Conservation (phyloP, 75 land plant genomes). For the Pinus taeda region DNA sequence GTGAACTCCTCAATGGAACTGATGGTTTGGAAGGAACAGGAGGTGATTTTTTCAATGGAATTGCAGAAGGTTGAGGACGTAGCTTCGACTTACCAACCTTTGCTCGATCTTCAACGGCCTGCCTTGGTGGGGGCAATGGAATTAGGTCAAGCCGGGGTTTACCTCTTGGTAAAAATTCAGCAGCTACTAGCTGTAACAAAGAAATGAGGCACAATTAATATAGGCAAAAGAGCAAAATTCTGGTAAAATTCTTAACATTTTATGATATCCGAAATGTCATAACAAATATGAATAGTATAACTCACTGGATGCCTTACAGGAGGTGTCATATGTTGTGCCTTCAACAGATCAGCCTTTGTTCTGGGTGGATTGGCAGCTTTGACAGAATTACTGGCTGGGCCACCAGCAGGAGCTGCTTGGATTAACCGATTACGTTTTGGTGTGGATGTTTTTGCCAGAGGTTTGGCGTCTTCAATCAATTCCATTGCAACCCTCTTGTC, state of each 20-base stretch:
- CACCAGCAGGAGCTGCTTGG: background rate
- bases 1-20: conserved; percentile 9
- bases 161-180: conserved; percentile 43
- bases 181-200: conserved; percentile 31
- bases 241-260: too few species aligned
- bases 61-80: conserved; percentile 25
- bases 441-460: conserved; percentile 3
- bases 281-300: background rate
- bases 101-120: conserved; percentile 29
- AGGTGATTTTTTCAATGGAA: conserved; percentile 25
- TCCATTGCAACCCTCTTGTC: background rate
- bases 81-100: conserved; percentile 23
- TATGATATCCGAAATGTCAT: background rate
- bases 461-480: background rate
- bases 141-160: conserved; percentile 38
- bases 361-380: conserved; percentile 1
- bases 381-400: background rate
- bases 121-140: conserved; percentile 25
- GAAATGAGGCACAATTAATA: background rate
- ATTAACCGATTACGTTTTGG: conserved; percentile 1
- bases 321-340: background rate
- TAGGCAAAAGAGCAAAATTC: background rate
- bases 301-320: background rate
- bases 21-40: conserved; percentile 28
- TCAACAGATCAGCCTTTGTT: background rate